Percentiles rank a stretch among this genome's conserved stretches.
phyloP scores from a whole-genome alignment of 805 yeast species.

The Candida suzukii region DNA sequence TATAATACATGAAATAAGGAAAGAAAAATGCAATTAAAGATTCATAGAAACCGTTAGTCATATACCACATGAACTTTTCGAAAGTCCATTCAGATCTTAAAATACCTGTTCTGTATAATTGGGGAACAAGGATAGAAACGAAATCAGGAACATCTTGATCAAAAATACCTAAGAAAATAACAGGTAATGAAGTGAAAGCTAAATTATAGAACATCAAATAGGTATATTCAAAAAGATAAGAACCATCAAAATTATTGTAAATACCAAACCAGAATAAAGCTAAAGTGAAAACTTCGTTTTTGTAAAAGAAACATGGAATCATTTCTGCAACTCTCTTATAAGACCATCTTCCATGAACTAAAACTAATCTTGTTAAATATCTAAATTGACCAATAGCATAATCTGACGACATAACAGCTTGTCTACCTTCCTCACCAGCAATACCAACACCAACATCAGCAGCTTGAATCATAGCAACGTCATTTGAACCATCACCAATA shows the following conservation, averaged over 20 bases:
- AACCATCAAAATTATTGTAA: constrained; percentile 63
- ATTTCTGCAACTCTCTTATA: constrained; percentile 67
- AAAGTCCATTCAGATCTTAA: constrained; percentile 57
- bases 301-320: constrained; percentile 75
- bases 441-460: constrained; percentile 84
- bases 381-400: constrained; percentile 79
- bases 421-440: constrained; percentile 84
- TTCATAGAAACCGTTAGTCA: constrained; percentile 67
- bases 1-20: constrained; percentile 50
- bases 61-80: constrained; percentile 50
- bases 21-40: constrained; percentile 63
- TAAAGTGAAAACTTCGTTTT: constrained; percentile 66
- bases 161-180: constrained; percentile 60
- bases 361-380: constrained; percentile 52
- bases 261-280: constrained; percentile 75
- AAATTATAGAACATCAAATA: constrained; percentile 72
- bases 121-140: constrained; percentile 62
- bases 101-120: constrained; percentile 63
- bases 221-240: constrained; percentile 72
- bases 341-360: constrained; percentile 84
- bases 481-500: constrained; percentile 83
- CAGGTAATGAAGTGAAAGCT: constrained; percentile 77
- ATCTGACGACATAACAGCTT: constrained; percentile 83
- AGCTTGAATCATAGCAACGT: constrained; percentile 82
- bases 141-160: constrained; percentile 72